Percentiles rank a stretch among this genome's conserved stretches.
phyloP scores from a whole-genome alignment of 305 asterid species.

The Solanum aculeatissimum region DNA sequence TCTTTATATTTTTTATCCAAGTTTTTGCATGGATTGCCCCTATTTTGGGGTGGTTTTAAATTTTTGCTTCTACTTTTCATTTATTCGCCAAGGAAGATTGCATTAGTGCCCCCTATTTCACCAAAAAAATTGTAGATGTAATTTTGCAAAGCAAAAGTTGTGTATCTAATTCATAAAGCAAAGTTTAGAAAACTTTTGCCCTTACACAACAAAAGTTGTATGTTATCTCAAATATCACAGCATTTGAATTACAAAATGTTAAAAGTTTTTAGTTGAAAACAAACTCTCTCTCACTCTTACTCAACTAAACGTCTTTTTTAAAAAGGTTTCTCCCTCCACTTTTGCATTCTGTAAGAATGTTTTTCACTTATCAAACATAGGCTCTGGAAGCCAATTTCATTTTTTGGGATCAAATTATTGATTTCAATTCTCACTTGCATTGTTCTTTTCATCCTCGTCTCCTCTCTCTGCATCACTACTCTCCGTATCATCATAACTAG shows the following conservation, averaged over 20 bases:
- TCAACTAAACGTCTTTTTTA: background rate
- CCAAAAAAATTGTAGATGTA: background rate
- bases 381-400: conserved; percentile 22
- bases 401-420: conserved; percentile 33
- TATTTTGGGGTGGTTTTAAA: background rate
- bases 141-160: background rate
- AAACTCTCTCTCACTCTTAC: background rate
- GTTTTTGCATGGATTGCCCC: background rate
- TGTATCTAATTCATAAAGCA: background rate
- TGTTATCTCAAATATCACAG: background rate
- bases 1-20: background rate
- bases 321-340: background rate
- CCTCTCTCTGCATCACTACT: background rate
- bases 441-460: background rate
- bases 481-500: conserved; percentile 1
- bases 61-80: background rate
- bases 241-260: background rate
- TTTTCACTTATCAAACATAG: conserved; percentile 15
- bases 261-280: background rate
- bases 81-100: no score
- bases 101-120: no score
- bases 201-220: background rate
- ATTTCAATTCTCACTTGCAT: conserved; percentile 12
- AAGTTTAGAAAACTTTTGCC: background rate
- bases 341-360: background rate